phyloP scores from a whole-genome alignment of 495 filamentous ascomycete species.

The Sordaria brevicollis region DNA sequence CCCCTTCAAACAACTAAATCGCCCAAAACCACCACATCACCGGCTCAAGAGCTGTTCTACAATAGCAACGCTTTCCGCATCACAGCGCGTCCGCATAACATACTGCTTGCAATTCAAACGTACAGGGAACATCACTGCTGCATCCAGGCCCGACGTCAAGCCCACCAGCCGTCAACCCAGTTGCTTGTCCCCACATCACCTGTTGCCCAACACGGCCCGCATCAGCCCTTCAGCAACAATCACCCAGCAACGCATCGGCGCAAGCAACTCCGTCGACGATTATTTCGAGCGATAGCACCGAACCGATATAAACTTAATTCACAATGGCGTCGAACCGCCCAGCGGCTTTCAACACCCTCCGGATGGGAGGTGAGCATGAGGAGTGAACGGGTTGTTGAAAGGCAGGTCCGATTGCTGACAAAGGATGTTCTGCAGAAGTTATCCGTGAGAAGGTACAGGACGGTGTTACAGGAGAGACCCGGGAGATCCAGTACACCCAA shows the following conservation, averaged over 20 bases:
- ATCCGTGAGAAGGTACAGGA: slow-evolving; percentile 99
- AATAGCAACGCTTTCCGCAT: neutral
- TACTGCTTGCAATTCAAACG: neutral
- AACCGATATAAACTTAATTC: slow-evolving; percentile 14
- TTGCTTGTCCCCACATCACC: slow-evolving; percentile 13
- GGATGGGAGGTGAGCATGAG: slow-evolving; percentile 42
- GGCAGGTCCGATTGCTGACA: neutral
- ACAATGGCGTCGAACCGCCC: slow-evolving; percentile 42
- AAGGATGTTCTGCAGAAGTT: slow-evolving; percentile 53
- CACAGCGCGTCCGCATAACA: neutral
- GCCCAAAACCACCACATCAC: neutral
- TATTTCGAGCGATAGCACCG: slow-evolving; percentile 22
- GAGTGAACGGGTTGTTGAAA: neutral
- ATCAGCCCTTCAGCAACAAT: slow-evolving; percentile 16
- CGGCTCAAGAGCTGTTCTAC: neutral
- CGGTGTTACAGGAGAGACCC: slow-evolving; percentile 89
- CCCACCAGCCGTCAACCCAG: slow-evolving; percentile 4
- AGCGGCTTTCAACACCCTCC: slow-evolving; percentile 42
- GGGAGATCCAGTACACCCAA: slow-evolving; percentile 95
- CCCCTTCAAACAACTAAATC: slow-evolving; percentile 5
- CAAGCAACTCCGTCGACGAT: slow-evolving; percentile 2
- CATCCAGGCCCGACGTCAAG: slow-evolving; percentile 10
- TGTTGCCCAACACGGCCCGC: slow-evolving; percentile 41
- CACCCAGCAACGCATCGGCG: slow-evolving; percentile 17
- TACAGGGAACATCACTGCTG: slow-evolving; percentile 1